A percentile compares a stretch with the other conserved stretches of the same genome.
Conservation (phyloP, 106 monocot species). For the Gastrodia elata region DNA sequence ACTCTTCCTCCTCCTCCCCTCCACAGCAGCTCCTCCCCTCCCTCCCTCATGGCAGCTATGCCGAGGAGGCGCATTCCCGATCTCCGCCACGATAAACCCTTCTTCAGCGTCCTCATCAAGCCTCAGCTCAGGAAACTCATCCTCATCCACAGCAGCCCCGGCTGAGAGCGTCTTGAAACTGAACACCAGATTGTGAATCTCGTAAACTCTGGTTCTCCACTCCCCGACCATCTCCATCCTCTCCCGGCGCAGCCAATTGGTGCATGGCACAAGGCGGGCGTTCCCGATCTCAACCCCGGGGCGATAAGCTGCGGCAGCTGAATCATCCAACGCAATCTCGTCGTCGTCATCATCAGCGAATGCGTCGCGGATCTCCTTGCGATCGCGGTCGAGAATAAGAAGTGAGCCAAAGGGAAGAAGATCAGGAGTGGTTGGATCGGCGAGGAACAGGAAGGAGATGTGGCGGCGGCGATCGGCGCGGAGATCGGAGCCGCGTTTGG, state of each 20-base stretch:
- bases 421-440: slow-evolving; percentile 1
- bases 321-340: slow-evolving; percentile 27
- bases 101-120: slow-evolving; percentile 55
- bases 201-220: slow-evolving; percentile 68
- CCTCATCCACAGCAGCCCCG: slow-evolving; percentile 25
- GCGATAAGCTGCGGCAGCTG: slow-evolving; percentile 45
- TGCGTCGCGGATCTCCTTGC: slow-evolving; percentile 42
- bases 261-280: slow-evolving; percentile 49
- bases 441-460: slow-evolving; percentile 47
- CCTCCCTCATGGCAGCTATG: slow-evolving; percentile 56
- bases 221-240: slow-evolving; percentile 63
- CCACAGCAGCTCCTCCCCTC: background rate
- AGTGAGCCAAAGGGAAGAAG: slow-evolving; percentile 36
- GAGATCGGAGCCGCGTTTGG: slow-evolving; percentile 53
- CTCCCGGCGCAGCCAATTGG: slow-evolving; percentile 68
- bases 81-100: slow-evolving; percentile 77
- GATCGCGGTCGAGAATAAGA: slow-evolving; percentile 41
- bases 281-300: slow-evolving; percentile 65
- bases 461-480: slow-evolving; percentile 53
- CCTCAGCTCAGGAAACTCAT: slow-evolving; percentile 22
- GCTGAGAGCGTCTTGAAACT: slow-evolving; percentile 55
- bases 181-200: slow-evolving; percentile 72
- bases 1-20: slow-evolving; percentile 13
- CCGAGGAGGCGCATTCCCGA: slow-evolving; percentile 31
- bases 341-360: slow-evolving; percentile 36